Evolutionary conservation across 2,329 filamentous ascomycete species (phyloP), one percentile per base, ranked within the genome.

Genomic region (Fusarium sp.): DNA sequence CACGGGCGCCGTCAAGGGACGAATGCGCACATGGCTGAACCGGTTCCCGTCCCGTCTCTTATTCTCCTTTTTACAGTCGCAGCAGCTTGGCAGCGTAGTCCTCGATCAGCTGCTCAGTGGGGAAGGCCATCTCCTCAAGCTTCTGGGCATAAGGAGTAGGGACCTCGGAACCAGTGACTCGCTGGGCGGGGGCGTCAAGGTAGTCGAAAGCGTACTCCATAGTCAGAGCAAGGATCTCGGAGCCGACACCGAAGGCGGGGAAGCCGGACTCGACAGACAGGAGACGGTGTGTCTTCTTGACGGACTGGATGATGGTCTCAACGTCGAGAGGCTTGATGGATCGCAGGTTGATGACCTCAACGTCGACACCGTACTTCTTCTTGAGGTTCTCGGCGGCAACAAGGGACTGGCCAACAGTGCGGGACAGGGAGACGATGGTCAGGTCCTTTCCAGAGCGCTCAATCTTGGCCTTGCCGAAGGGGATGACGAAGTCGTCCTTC

Each of bases 171-270:
- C 97, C 97, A 69, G 97, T 98, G 80, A 99, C 92, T 84, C 97
- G 93, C 85, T 96, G 93, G 71, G 95, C 97, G 57, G 97, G 97
- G 66, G 95, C 95, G 81, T 98, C 92, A 76, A 99, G 93, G 88
- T 97, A 98, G 88, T 99, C 97, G 82, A 98, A 99, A 74, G 91
- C 95, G 85, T 98, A 99, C 87, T 99, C 97, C 93, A 97, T 97
- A 74, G 95, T 92, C 70, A 98, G 88, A 69, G 97, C 97, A 74
- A 99, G 91, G 80, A 99, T 95, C 88, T 99, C 97, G 67, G 96
- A 91, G 69, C 92, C 91, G 78, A 99, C 95, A 83, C 97, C 97
- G 82, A 95, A 99, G 80, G 94, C 94, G 74, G 97, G 97, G 91
- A 95, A 99, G 75, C 96, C 97, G 66, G 95, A 98, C 87, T 98